Conservation (phyloP, 129 eudicot species). For the Flaveria trinervia region DNA sequence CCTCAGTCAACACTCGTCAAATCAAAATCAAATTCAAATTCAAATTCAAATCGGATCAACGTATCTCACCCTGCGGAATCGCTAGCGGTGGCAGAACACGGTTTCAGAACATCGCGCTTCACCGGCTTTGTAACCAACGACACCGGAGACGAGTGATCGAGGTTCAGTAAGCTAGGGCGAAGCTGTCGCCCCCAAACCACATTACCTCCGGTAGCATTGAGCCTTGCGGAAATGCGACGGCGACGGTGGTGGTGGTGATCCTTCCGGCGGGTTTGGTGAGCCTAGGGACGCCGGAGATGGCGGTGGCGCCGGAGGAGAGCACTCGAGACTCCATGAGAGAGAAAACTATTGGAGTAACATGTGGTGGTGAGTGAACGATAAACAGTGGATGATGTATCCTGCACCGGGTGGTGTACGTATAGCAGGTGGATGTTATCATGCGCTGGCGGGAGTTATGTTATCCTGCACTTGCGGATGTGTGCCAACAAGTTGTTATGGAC, state of each 20-base stretch:
- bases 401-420: not conserved
- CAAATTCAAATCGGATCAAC: slow-evolving; percentile 4
- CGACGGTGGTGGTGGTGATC: slow-evolving; percentile 31
- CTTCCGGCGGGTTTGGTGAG: slow-evolving; percentile 48
- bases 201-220: slow-evolving; percentile 59
- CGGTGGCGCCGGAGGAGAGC: slow-evolving; percentile 59
- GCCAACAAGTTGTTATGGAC: not conserved
- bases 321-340: slow-evolving; percentile 84
- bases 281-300: slow-evolving; percentile 56
- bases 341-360: slow-evolving; percentile 11
- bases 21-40: not conserved
- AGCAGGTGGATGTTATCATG: too few species aligned
- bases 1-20: not conserved
- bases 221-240: slow-evolving; percentile 33
- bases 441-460: too few species aligned
- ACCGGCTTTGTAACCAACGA: slow-evolving; percentile 16
- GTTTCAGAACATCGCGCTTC: slow-evolving; percentile 57
- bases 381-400: not conserved
- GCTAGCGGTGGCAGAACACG: slow-evolving; percentile 72
- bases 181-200: slow-evolving; percentile 84
- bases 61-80: slow-evolving; percentile 86
- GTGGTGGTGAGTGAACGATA: not conserved
- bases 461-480: not conserved
- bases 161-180: slow-evolving; percentile 61
- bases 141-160: slow-evolving; percentile 50